phyloP scores from a whole-genome alignment of 306 rosid genomes.

The Abrus pulchellus region DNA sequence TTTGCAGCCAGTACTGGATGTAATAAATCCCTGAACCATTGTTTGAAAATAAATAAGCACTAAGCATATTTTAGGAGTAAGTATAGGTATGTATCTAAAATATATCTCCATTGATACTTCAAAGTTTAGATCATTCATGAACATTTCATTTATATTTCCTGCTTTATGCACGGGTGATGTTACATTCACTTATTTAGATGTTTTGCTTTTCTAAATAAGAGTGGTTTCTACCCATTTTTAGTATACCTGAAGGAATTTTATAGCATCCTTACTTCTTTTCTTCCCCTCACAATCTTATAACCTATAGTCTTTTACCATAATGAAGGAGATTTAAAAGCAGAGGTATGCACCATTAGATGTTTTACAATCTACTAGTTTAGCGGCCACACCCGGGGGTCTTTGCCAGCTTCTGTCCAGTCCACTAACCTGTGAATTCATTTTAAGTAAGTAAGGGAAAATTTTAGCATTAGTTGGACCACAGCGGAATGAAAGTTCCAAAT shows the following conservation, averaged over 20 bases:
- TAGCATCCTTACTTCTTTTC: not conserved
- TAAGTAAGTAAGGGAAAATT: not conserved
- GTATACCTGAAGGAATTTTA: not conserved
- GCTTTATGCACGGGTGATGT: not conserved
- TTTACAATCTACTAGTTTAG: constrained; percentile 77
- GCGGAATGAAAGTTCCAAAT: constrained; percentile 14
- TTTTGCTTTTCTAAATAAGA: not conserved
- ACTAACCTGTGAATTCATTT: constrained; percentile 68
- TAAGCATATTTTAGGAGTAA: constrained; percentile 20
- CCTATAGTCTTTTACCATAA: not conserved
- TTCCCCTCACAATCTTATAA: not conserved
- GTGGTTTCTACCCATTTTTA: not conserved
- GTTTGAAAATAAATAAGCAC: constrained; percentile 21
- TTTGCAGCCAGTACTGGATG: constrained; percentile 79
- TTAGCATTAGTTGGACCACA: not conserved
- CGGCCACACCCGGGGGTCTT: constrained; percentile 87
- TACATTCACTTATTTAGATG: no score
- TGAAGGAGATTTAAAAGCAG: constrained; percentile 15
- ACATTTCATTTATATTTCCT: not conserved
- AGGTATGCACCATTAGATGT: constrained; percentile 67
- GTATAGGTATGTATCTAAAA: not conserved
- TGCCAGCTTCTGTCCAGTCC: constrained; percentile 98
- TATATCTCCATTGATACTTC: not conserved
- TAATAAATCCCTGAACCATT: constrained; percentile 75
- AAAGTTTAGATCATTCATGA: constrained; percentile 13